A percentile compares a stretch with the other conserved stretches of the same genome.
Evolutionary conservation across 139 green algal species (phyloP).

Genomic region (Micromonas commoda): DNA sequence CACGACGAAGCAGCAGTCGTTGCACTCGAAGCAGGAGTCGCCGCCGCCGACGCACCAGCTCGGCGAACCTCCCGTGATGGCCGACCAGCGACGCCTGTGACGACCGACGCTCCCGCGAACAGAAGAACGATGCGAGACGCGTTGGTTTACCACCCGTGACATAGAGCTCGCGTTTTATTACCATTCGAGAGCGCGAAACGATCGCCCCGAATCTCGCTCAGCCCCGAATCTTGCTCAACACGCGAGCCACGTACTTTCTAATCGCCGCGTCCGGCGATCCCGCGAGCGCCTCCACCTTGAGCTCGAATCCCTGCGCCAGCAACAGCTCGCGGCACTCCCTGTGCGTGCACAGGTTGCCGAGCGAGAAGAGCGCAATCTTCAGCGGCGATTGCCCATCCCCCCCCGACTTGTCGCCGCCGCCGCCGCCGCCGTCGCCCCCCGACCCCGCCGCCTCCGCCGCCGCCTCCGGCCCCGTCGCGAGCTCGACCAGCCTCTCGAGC

Average conservation of each 20-base stretch:
- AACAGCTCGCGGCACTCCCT: slow-evolving; percentile 43
- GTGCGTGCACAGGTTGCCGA: slow-evolving; percentile 84
- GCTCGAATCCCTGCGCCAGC: slow-evolving; percentile 39
- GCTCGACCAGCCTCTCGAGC: slow-evolving; percentile 29
- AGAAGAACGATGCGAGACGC: too few relatives aligned
- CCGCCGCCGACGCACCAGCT: too few relatives aligned
- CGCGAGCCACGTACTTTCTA: slow-evolving; percentile 58
- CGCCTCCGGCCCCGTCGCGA: background rate
- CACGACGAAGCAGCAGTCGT: too few relatives aligned
- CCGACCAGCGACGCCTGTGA: too few relatives aligned
- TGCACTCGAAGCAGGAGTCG: too few relatives aligned
- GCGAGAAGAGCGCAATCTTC: slow-evolving; percentile 84
- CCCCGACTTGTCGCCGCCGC: background rate
- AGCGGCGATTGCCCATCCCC: slow-evolving; percentile 49
- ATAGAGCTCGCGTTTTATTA: too few relatives aligned
- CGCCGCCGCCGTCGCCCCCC: background rate
- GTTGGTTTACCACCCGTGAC: too few relatives aligned
- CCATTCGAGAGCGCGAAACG: too few relatives aligned
- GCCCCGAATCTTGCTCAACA: slow-evolving; percentile 51
- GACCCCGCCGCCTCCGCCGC: background rate
- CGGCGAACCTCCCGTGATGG: too few relatives aligned
- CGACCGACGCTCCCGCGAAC: too few relatives aligned
- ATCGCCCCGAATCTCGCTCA: too few relatives aligned
- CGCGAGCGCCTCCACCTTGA: slow-evolving; percentile 41
- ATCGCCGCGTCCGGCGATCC: slow-evolving; percentile 40